Base-by-base conservation (phyloP, 1,284 basidiomycete genomes). In the Ustilago trichophora region DNA sequence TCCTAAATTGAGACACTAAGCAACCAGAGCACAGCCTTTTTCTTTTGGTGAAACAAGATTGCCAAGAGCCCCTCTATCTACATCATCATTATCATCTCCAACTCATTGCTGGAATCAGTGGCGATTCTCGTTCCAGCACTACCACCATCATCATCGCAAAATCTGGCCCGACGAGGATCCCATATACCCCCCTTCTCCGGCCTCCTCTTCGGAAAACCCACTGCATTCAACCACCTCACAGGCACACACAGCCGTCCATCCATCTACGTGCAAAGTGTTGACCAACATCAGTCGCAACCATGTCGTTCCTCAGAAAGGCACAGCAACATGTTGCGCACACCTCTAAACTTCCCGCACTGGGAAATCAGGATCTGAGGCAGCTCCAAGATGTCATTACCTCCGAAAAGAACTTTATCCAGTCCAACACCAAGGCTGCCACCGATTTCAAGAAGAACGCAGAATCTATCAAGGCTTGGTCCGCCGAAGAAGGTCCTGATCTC, bases 321-420 rank as follows among this genome's bases (percentile, higher is more conserved):
- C 75, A 80, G 52, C 73, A 77, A 38, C 53, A 67, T 12, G 87
- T 93, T 76, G 91, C 91, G 3, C 91, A 93, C 80, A 92, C 91
- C 75, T 88, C 91, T 1, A 91, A 88, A 3, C 54, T 78, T 22
- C 85, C 87, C 0, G 83, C 93, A 4, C 87, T 85, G 10, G 91
- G 90, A 0, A 93, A 93, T 79, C 88, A 89, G 75, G 93, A 95
- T 80, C 83, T 93, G 13, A 84, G 89, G 26, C 86, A 88, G 0
- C 84, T 96, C 6, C 93, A 96, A 80, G 92, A 93, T 75, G 85
- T 95, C 65, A 97, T 97, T 64, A 89, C 87, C 3, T 86, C 90
- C 0, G 93, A 97, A 83, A 97, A 97, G 84, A 83, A 86, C 5
- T 89, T 94, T 13, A 84, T 95, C 37, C 84, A 86, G 48, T 87